Evolutionary conservation across 2,329 filamentous ascomycete genomes (phyloP), one percentile per base, ranked within the genome.

Genomic region (Paracamarosporium sp.): DNA sequence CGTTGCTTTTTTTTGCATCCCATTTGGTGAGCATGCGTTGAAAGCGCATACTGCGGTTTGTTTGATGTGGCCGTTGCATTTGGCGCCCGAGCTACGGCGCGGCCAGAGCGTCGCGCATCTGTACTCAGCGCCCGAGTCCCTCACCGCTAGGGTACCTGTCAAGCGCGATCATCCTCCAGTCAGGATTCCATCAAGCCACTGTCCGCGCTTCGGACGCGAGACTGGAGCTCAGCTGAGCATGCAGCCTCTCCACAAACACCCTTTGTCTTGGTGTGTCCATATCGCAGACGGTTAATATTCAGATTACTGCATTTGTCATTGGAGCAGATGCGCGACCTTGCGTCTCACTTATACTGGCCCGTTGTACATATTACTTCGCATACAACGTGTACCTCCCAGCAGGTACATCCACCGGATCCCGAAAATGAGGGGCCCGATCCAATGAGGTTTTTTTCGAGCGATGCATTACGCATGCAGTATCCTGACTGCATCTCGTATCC

Each of bases 351-450:
- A 55, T 45, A 52, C 24, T 47, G 27, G n/a, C n/a, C 58, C 60
- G 44, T 56, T 46, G 54, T 54, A 60, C 62, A 69, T 71, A 69
- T 60, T 64, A 63, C 64, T 70, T 65, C 65, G 69, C 68, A 71
- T 67, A 64, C 52, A 65, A 65, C 66, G 57, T 70, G 61, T 57
- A 48, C 47, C 41, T 51, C 54, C 30, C 50, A 55, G 57, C 57
- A 54, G 55, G 56, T 64, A 63, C 65, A 46, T 46, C 64, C 59
- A 64, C 31, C 57, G 60, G 60, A 63, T 63, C 63, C 65, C 65
- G 64, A 67, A 60, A 67, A 54, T 48, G 48, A 56, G 57, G 53
- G 48, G 48, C 33, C 27, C 17, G 20, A 2, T 15, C 50, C 57
- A 60, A 59, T 59, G n/a, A 53, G 38, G 38, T 44, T 33, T 25